Evolutionary conservation across 768 basidiomycete genomes (phyloP).

Genomic region (Mycena epipterygia): DNA sequence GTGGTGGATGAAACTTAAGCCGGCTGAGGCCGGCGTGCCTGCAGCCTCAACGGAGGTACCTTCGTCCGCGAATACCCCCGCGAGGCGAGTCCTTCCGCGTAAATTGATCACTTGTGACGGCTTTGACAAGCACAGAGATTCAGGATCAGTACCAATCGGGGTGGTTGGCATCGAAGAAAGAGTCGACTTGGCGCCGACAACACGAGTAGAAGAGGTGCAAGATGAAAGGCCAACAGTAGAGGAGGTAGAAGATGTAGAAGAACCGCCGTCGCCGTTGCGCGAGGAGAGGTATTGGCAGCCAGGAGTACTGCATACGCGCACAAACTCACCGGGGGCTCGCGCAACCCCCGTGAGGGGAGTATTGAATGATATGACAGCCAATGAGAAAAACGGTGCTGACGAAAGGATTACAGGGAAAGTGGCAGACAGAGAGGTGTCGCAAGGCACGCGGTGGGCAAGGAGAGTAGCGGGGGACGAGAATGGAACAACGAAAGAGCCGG

Average conservation of each 20-base stretch:
- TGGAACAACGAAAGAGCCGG: background rate
- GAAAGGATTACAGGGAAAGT: background rate
- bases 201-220: background rate
- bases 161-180: no score
- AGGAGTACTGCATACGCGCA: background rate
- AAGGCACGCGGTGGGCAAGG: background rate
- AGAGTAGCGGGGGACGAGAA: background rate
- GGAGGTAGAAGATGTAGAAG: background rate
- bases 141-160: background rate
- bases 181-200: background rate
- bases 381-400: background rate
- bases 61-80: constrained; percentile 23
- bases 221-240: background rate
- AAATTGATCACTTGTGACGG: background rate
- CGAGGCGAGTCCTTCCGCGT: background rate
- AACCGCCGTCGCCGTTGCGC: background rate
- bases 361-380: background rate
- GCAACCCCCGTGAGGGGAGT: constrained; percentile 15
- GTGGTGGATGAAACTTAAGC: background rate
- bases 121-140: background rate
- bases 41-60: constrained; percentile 7
- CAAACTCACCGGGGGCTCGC: constrained; percentile 5
- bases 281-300: background rate
- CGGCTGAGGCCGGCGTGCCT: background rate
- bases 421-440: background rate